Base-by-base conservation (phyloP, 2,329 filamentous ascomycete genomes). In the Dendryphion nanum region DNA sequence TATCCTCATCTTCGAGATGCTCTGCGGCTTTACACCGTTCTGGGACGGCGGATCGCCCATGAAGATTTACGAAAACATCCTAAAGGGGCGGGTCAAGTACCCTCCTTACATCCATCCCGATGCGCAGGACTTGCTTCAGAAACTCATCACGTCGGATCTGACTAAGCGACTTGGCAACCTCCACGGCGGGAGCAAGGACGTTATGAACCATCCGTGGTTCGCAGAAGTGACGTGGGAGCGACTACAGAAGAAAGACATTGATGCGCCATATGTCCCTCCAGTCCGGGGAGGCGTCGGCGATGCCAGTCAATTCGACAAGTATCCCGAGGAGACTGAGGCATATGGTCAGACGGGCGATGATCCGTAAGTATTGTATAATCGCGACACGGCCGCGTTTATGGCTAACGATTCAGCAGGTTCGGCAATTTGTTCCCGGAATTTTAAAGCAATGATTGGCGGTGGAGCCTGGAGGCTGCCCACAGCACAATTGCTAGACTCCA, bases 61-160 rank as follows among this genome's bases (percentile, higher is more conserved):
- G 81, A 96, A 95, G 71, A 98, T 98, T 60, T 98, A 98, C 72
- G 93, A 98, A 73, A 98, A 98, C 66, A 98, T 98, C 59, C 79
- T 98, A 48, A 90, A 89, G 61, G 93, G 91, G 43, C 85, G 86
- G 56, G 87, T 98, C 68, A 97, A 96, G 71, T 98, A 97, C 65
- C 93, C 93, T 37, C 85, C 87, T 5, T 98, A 97, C 66, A 87
- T 98, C 57, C 89, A 97, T 63, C 83, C 86, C 1, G 93, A 97
- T 62, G 93, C 93, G 0, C 89, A 95, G 63, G 87, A 97, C 65
- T 76, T 98, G 41, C 80, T 98, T 23, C 85, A 93, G 60, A 86
- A 89, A 55, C 77, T 98, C 54, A 97, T 98, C 68, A 98, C 93
- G 18, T 81, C 86, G 23, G 93, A 98, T 63, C 74, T 98, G 52